Base-by-base conservation (phyloP, 768 basidiomycete species). In the Steccherinum ochraceum region DNA sequence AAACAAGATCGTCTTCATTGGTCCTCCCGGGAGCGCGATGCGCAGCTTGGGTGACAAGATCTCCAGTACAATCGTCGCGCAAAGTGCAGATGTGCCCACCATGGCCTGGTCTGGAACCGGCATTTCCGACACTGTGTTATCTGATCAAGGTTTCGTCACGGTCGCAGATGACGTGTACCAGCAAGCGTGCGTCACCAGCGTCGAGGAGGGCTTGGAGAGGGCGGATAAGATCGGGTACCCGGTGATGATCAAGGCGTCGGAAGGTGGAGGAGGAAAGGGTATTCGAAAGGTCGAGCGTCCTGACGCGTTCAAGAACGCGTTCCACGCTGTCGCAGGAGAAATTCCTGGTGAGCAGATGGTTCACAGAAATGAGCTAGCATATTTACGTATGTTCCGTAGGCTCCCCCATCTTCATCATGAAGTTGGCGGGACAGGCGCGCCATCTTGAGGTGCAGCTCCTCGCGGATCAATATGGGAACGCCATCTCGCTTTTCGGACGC, bases 321-420 rank as follows among this genome's bases (percentile, higher is more conserved):
- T 84, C 69, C 79, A 89, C 56, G 96, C 96, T 4, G 96, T 98
- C 10, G 79, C 83, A 35, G 89, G 93, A 61, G 96, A 99, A 71
- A 93, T 99, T 58, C 96, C 96, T 62, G 95, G 95, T 95, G 61
- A 46, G 73, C 64, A 35, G 30, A 20, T 45, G 41, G 49, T 53
- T 27, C 30, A 49, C 45, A 52, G 48, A 43, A 26, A 12, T 18
- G 24, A 12, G 12, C 54, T 48, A 52, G 46, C 44, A 24, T 30
- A 49, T 48, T 55, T 45, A 55, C 52, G 27, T 55, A 52, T 35
- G 13, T 46, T 23, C 30, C 56, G 18, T 43, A 83, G 96, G 96
- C 40, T 98, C 96, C 0, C 96, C 96, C 46, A 93, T 99, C 59
- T 99, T 99, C 71, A 89, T 99, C 72, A 99, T 99, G 96, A 98